Conservation (phyloP, 2,329 filamentous ascomycete species). For the Hymenoscyphus albidus region DNA sequence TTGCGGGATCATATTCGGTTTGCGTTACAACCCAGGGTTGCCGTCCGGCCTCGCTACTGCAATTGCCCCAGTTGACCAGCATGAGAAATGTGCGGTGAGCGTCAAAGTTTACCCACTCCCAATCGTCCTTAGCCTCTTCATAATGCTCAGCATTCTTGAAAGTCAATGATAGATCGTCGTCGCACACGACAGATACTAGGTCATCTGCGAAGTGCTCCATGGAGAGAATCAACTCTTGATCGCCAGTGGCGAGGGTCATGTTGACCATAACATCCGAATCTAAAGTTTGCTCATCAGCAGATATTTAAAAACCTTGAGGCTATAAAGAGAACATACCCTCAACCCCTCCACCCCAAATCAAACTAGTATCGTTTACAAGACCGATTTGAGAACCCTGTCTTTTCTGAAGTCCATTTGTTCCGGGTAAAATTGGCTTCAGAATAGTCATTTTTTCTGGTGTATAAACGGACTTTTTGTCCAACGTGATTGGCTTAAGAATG, state of each 20-base stretch:
- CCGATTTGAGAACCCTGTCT: not conserved
- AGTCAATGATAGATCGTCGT: slow-evolving; percentile 8
- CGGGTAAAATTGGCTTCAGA: slow-evolving; percentile 6
- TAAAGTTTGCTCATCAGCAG: not conserved
- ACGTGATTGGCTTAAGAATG: not conserved
- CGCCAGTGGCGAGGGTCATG: slow-evolving; percentile 13
- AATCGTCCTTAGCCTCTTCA: slow-evolving; percentile 8
- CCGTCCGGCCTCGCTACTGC: slow-evolving; percentile 3
- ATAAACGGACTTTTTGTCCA: not conserved
- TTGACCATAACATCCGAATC: slow-evolving; percentile 11
- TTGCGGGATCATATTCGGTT: slow-evolving; percentile 4
- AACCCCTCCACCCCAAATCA: slow-evolving; percentile 3
- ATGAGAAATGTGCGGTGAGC: slow-evolving; percentile 10
- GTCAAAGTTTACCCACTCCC: slow-evolving; percentile 14
- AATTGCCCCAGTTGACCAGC: slow-evolving; percentile 14
- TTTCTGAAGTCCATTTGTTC: slow-evolving; percentile 3
- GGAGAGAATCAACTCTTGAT: slow-evolving; percentile 12
- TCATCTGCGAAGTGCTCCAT: slow-evolving; percentile 13
- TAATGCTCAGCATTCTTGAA: slow-evolving; percentile 8
- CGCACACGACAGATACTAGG: slow-evolving; percentile 7
- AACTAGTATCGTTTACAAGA: slow-evolving; percentile 6
- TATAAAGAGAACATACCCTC: not conserved
- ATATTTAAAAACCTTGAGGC: not conserved
- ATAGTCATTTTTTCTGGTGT: not conserved
- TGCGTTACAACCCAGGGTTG: slow-evolving; percentile 11